Percentiles rank a stretch among this genome's conserved stretches.
Conservation (phyloP, 202 grass and related monocot species). For the Eragrostis tef region DNA sequence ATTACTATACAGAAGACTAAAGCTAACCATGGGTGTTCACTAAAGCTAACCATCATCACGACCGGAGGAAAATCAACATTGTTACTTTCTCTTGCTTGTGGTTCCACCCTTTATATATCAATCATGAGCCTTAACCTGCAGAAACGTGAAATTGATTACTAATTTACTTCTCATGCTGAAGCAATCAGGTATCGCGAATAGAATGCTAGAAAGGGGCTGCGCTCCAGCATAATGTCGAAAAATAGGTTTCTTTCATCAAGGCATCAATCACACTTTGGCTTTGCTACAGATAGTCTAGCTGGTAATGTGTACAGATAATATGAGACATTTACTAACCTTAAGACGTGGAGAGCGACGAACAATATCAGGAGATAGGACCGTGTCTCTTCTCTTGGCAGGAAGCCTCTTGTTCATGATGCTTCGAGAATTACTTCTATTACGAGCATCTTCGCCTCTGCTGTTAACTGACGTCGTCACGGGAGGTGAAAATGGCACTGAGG, state of each 20-base stretch:
- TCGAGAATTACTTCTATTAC: constrained; percentile 15
- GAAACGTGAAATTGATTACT: background rate
- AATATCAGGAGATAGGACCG: constrained; percentile 32
- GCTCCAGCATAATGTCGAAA: background rate
- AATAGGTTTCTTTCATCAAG: background rate
- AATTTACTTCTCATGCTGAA: background rate
- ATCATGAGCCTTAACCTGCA: constrained; percentile 12
- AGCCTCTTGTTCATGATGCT: constrained; percentile 44
- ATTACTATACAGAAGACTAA: background rate
- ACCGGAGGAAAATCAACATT: background rate
- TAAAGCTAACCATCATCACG: background rate
- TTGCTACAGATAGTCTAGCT: background rate
- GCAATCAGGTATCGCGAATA: background rate
- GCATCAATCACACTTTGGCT: background rate
- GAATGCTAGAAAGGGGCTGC: background rate
- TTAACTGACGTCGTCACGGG: constrained; percentile 38
- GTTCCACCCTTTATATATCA: background rate
- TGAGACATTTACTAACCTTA: constrained; percentile 43
- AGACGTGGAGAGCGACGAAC: constrained; percentile 51
- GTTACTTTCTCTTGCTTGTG: background rate
- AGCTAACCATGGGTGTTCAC: background rate
- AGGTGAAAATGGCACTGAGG: constrained; percentile 41
- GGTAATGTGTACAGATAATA: background rate
- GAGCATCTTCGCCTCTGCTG: constrained; percentile 38
- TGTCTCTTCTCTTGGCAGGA: constrained; percentile 50